Base-by-base conservation (phyloP, 75 land plant species). In the Selaginella tamariscina region DNA sequence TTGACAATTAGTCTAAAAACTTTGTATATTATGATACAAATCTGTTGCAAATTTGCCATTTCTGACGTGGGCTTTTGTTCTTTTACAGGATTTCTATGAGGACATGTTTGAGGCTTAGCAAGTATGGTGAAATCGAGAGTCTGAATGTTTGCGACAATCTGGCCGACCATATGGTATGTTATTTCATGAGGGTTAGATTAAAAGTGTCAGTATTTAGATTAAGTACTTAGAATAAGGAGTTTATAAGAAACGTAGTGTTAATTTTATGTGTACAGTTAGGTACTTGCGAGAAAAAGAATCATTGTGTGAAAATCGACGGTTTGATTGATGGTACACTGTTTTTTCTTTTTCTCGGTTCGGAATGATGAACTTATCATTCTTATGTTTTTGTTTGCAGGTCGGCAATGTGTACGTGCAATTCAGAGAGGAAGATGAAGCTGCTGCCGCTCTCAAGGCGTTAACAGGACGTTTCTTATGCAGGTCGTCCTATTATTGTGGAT, bases 371-470 rank as follows among this genome's bases (percentile, higher is more conserved):
- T n/a, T n/a, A n/a, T n/a, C n/a, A n/a, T n/a, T 39, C 49, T 39
- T 39, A 5, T 5, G 5, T 39, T 5, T n/a, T 59, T 31, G 23
- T 31, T 30, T 67, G 24, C 74, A 82, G 86, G 81, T 88, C 0
- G 89, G 92, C 5, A 88, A 88, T 65, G 89, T 88, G 1, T 88
- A 88, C 33, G 86, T 80, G n/a, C 92, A 86, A 72, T 88, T 86
- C 68, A 74, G 75, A 56, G 88, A 88, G 80, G 88, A 80, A 69
- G 88, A 85, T 24, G 78, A 85, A 54, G 88, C 88, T 31, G 82
- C 81, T 27, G 78, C 77, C 57, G 88, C 88, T 8, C 72, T 85
- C 15, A 72, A 71, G 24, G 80, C 72, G 24, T 32, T 85, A 31
- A 60, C 77, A 32, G 88, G 86, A n/a, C 72, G 86, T 64, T 85